phyloP scores from a whole-genome alignment of 83 land plant genomes.

The Diphasiastrum complanatum region DNA sequence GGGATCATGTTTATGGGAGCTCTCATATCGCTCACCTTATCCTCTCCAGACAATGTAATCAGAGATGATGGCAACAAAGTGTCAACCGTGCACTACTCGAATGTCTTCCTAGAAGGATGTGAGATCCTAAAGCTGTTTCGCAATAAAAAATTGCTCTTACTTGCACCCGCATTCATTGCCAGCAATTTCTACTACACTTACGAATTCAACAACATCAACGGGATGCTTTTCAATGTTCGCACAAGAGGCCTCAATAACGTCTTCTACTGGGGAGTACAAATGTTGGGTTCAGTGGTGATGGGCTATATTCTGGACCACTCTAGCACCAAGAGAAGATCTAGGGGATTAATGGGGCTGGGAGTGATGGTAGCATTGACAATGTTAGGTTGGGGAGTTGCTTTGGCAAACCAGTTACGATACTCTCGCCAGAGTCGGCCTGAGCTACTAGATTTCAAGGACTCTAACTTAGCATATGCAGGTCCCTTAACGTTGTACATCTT shows the following conservation, averaged over 20 bases:
- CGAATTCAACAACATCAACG: conserved; percentile 78
- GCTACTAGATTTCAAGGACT: conserved; percentile 53
- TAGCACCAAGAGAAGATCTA: conserved; percentile 39
- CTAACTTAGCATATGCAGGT: conserved; percentile 48
- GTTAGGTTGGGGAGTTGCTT: conserved; percentile 75
- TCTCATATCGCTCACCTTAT: conserved; percentile 49
- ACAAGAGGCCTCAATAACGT: conserved; percentile 77
- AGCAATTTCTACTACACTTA: conserved; percentile 88
- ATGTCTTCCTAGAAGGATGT: conserved; percentile 30
- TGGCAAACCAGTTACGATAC: conserved; percentile 57
- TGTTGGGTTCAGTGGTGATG: conserved; percentile 64
- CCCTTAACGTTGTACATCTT: conserved; percentile 67
- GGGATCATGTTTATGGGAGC: conserved; percentile 63
- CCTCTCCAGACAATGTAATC: conserved; percentile 51
- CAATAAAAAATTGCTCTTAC: conserved; percentile 54
- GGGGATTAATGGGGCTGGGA: conserved; percentile 57
- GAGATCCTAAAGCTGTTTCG: conserved; percentile 55
- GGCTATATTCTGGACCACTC: conserved; percentile 63
- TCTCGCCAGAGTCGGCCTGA: conserved; percentile 14
- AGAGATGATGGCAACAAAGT: conserved; percentile 60
- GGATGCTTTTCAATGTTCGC: conserved; percentile 53
- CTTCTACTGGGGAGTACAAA: conserved; percentile 84
- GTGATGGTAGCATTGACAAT: conserved; percentile 44
- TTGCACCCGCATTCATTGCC: conserved; percentile 66
- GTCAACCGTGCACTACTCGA: conserved; percentile 36